phyloP scores from a whole-genome alignment of 768 basidiomycete genomes.

The Lactarius psammicola region DNA sequence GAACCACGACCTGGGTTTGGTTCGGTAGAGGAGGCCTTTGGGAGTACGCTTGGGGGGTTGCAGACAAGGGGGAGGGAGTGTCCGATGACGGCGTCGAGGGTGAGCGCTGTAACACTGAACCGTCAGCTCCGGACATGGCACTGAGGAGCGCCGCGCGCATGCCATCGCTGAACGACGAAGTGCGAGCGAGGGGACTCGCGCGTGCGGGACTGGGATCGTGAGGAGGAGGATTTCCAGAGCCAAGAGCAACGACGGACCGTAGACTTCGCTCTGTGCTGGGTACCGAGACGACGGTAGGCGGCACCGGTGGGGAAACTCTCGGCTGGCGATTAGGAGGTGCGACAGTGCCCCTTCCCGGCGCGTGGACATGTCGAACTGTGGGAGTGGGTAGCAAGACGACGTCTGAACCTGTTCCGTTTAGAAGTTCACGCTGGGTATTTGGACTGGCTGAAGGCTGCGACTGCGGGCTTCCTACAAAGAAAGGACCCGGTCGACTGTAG shows the following conservation, averaged over 20 bases:
- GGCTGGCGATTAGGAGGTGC: background rate
- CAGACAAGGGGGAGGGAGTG: background rate
- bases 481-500: constrained; percentile 23
- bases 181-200: constrained; percentile 4
- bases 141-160: constrained; percentile 19
- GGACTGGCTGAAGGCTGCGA: constrained; percentile 16
- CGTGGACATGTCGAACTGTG: background rate
- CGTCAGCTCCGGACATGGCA: constrained; percentile 10
- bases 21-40: background rate
- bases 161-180: constrained; percentile 16
- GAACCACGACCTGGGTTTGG: background rate
- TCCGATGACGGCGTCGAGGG: constrained; percentile 4
- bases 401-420: constrained; percentile 1
- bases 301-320: background rate
- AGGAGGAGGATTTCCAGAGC: background rate
- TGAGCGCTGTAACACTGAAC: background rate
- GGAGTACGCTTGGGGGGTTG: background rate
- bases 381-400: constrained; percentile 1
- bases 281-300: background rate
- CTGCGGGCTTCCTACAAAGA: constrained; percentile 15
- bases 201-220: constrained; percentile 3
- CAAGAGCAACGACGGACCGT: background rate
- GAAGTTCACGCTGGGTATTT: background rate
- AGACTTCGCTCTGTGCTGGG: background rate
- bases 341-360: background rate